Base-by-base conservation (phyloP, 1,284 basidiomycete species). In the Bjerkandera adusta region DNA sequence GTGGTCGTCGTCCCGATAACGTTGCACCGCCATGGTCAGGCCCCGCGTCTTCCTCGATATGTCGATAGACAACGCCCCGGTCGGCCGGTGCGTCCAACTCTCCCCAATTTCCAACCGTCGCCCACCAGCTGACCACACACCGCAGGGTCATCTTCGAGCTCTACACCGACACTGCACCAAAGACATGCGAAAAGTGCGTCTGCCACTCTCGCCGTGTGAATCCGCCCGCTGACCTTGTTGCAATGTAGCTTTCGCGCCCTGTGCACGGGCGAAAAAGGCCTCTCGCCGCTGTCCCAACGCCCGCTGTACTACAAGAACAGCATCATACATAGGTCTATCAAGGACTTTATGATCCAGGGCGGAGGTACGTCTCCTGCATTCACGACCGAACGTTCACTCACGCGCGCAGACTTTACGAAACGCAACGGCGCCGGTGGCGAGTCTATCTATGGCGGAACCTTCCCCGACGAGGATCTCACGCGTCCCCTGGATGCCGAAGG, bases 321-420 rank as follows among this genome's bases (percentile, higher is more conserved):
- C 48, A 81, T 83, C 36, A 73, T 93, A 13, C 91, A 93, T 60
- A 77, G 91, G 21, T 83, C 86, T 24, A 93, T 95, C 50, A 74
- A 80, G 18, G 76, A 83, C 52, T 95, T 96, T 66, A 96, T 96
- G 93, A 81, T 94, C 43, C 89, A 90, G 68, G 87, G 82, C 34
- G 87, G 87, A 68, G 83, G 82, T 85, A 22, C 29, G 33, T 40
- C 7, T 26, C 6, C 13, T 21, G n/a, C 18, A 11, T 43, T 20
- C 26, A 33, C 29, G 6, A 26, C 22, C 21, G 20, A 24, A 30
- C 27, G 8, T n/a, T 8, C 27, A 30, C 27, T 30, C 12, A 27
- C 21, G 46, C 18, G 45, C 40, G 32, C 52, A 87, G 84, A 88
- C 64, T 83, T 89, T 56, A 85, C 83, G 2, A 87, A 86, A 53